A percentile compares a stretch with the other conserved stretches of the same genome.
These are phyloP conservation scores for Cydonia oblonga DNA, from an alignment of 331 rosid genomes.

Conservation along the genomic window DNA sequence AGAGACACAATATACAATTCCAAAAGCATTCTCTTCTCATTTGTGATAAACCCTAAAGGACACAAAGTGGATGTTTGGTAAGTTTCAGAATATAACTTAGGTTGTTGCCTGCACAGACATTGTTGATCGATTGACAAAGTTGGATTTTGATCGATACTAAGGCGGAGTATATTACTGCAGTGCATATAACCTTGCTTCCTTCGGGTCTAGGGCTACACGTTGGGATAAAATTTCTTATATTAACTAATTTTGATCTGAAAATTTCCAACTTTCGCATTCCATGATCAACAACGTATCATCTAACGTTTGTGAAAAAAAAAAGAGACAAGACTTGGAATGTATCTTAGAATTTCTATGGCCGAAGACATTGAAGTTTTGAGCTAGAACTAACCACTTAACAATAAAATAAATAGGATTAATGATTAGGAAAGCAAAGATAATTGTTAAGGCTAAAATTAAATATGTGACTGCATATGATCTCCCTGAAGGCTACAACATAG, in stretches of 20 bases:
- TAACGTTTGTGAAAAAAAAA: background rate
- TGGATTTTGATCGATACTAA: too few relatives aligned
- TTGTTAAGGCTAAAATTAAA: too few relatives aligned
- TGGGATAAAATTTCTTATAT: too few relatives aligned
- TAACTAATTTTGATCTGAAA: too few relatives aligned
- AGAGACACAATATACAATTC: too few relatives aligned
- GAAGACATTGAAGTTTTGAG: background rate
- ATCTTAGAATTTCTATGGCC: background rate
- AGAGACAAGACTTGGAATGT: background rate
- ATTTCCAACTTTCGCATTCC: background rate
- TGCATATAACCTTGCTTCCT: background rate
- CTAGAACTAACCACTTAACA: background rate
- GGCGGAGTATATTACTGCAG: background rate
- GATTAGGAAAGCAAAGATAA: background rate
- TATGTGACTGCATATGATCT: too few relatives aligned
- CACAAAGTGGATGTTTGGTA: background rate
- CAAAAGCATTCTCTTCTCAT: too few relatives aligned
- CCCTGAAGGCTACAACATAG: too few relatives aligned
- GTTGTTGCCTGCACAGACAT: background rate
- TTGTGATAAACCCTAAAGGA: too few relatives aligned
- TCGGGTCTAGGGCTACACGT: too few relatives aligned
- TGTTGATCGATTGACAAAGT: background rate
- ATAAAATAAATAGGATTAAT: background rate
- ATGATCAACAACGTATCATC: background rate
- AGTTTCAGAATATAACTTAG: background rate